Evolutionary conservation across 805 yeast species (phyloP).

Genomic region (Yarrowia yakushimensis): DNA sequence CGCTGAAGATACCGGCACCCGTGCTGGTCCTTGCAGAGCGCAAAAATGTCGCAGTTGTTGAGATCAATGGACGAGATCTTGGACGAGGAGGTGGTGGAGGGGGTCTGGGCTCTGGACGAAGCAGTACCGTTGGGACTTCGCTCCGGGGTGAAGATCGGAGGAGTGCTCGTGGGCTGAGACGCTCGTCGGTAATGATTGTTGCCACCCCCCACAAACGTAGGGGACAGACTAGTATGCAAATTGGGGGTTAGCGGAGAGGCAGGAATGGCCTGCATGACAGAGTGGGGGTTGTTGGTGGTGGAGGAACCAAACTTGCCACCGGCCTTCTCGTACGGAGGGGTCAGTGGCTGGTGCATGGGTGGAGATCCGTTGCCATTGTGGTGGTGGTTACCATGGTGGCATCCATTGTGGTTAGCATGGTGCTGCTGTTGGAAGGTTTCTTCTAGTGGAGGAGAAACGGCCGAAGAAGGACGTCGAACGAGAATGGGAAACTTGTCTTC

Average conservation of each 20-base stretch:
- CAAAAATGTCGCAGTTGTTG: slow-evolving; percentile 58
- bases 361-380: slow-evolving; percentile 7
- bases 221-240: slow-evolving; percentile 21
- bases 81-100: slow-evolving; percentile 33
- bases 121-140: slow-evolving; percentile 12
- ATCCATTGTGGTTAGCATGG: not conserved
- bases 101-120: slow-evolving; percentile 22
- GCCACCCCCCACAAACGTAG: not conserved
- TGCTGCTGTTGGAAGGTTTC: not conserved
- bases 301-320: not conserved
- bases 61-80: slow-evolving; percentile 47
- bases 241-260: slow-evolving; percentile 26
- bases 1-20: slow-evolving; percentile 92
- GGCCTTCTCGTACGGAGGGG: slow-evolving; percentile 27
- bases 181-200: not conserved
- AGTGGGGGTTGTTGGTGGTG: not conserved
- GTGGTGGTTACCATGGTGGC: not conserved
- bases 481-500: slow-evolving; percentile 21
- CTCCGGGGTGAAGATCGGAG: slow-evolving; percentile 1
- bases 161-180: slow-evolving; percentile 17
- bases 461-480: slow-evolving; percentile 4
- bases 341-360: slow-evolving; percentile 22
- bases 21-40: slow-evolving; percentile 91
- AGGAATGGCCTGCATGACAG: slow-evolving; percentile 25
- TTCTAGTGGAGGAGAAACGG: not conserved